phyloP scores from a whole-genome alignment of 2,329 filamentous ascomycete species.

The Epichloe sp. region DNA sequence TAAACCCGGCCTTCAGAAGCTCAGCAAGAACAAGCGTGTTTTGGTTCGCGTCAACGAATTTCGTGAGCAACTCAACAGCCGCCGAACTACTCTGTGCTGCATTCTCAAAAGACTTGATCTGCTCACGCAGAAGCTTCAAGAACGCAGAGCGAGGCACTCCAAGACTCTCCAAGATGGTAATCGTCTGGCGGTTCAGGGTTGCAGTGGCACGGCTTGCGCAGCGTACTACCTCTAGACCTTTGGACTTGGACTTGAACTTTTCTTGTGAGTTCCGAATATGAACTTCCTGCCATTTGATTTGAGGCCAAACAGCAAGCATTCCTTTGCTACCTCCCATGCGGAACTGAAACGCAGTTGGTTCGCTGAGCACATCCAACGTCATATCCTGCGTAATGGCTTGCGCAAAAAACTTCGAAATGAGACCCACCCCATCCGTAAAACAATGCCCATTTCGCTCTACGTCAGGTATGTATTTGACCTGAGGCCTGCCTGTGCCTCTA shows the following conservation, averaged over 20 bases:
- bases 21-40: conserved; percentile 60
- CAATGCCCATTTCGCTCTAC: conserved; percentile 53
- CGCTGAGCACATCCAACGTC: conserved; percentile 38
- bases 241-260: conserved; percentile 65
- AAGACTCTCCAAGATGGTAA: conserved; percentile 67
- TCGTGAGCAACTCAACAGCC: conserved; percentile 56
- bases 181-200: conserved; percentile 80
- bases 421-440: conserved; percentile 90
- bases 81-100: conserved; percentile 53
- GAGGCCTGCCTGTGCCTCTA: conserved; percentile 45
- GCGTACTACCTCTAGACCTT: conserved; percentile 73
- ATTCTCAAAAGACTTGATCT: conserved; percentile 53
- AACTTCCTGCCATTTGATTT: conserved; percentile 53
- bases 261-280: conserved; percentile 73
- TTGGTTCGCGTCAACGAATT: conserved; percentile 75
- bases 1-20: conserved; percentile 72
- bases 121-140: conserved; percentile 48
- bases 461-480: conserved; percentile 51
- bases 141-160: conserved; percentile 60
- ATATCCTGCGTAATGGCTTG: conserved; percentile 61
- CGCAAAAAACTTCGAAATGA: conserved; percentile 74
- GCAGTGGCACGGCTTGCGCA: conserved; percentile 65
- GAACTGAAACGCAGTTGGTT: conserved; percentile 82
- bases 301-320: conserved; percentile 63
- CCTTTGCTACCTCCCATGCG: conserved; percentile 89